phyloP scores from a whole-genome alignment of 2,329 filamentous ascomycete genomes.

The Diplocarpon mali region DNA sequence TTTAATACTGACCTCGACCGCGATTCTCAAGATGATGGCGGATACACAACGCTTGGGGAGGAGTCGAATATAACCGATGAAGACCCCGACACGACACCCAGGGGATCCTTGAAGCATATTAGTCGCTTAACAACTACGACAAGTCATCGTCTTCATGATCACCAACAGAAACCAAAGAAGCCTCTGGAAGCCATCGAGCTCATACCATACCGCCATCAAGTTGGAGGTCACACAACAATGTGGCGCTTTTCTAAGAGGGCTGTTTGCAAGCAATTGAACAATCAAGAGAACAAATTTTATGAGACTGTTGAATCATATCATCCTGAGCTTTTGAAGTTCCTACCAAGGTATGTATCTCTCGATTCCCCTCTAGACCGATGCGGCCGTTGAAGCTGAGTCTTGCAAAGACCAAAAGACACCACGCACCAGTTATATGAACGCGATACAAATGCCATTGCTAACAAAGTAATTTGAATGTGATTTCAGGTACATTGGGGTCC shows the following conservation, averaged over 20 bases:
- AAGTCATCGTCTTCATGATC: constrained; percentile 37
- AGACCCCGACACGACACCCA: constrained; percentile 21
- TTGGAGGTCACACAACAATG: constrained; percentile 90
- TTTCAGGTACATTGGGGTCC: constrained; percentile 81
- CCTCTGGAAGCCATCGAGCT: constrained; percentile 88
- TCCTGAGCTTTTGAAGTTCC: constrained; percentile 77
- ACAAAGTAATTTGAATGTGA: constrained; percentile 18
- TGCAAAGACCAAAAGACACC: constrained; percentile 10
- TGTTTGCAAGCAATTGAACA: constrained; percentile 97
- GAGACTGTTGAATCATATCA: constrained; percentile 89
- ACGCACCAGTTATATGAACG: constrained; percentile 1
- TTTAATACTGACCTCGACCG: constrained; percentile 7
- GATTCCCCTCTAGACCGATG: constrained; percentile 18
- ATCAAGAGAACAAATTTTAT: constrained; percentile 97
- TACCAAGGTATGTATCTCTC: constrained; percentile 57
- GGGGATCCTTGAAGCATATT: constrained; percentile 25
- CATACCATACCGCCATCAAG: constrained; percentile 94
- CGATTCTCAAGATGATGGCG: constrained; percentile 19
- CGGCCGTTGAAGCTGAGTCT: constrained; percentile 23
- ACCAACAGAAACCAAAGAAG: constrained; percentile 31
- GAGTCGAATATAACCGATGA: constrained; percentile 21
- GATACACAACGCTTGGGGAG: constrained; percentile 16
- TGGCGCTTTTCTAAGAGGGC: constrained; percentile 93
- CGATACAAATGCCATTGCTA: constrained; percentile 11
- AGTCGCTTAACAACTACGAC: neutral